Percentiles rank a stretch among this genome's conserved stretches.
These are phyloP conservation scores for Globisporangium cederbergense DNA, from an alignment of 352 stramenopile species.

Conservation along the genomic window DNA sequence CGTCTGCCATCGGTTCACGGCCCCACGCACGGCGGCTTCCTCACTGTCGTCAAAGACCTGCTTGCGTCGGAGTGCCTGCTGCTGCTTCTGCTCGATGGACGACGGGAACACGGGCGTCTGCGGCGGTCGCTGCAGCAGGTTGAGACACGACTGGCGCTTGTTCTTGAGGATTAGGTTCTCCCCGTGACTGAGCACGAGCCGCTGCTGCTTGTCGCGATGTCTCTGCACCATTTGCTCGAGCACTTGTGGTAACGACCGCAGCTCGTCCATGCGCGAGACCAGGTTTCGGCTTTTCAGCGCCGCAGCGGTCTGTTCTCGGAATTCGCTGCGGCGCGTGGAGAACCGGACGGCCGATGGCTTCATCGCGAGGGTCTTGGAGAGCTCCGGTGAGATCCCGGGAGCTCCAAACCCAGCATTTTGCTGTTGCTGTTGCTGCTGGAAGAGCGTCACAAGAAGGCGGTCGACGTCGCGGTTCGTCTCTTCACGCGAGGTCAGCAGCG, in stretches of 20 bases:
- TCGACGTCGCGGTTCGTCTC: constrained; percentile 42
- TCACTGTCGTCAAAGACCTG: constrained; percentile 42
- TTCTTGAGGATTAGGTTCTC: constrained; percentile 52
- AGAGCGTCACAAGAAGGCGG: constrained; percentile 36
- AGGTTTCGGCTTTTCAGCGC: constrained; percentile 52
- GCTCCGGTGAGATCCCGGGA: not conserved
- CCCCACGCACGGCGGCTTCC: constrained; percentile 29
- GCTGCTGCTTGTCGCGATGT: constrained; percentile 33
- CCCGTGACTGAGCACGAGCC: constrained; percentile 38
- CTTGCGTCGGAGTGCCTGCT: constrained; percentile 49
- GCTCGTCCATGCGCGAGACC: constrained; percentile 47
- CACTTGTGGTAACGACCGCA: constrained; percentile 49
- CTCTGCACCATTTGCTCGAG: constrained; percentile 43
- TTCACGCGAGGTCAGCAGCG: constrained; percentile 30
- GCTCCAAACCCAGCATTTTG: constrained; percentile 3
- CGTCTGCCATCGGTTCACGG: constrained; percentile 54
- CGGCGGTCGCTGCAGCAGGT: constrained; percentile 42
- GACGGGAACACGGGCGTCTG: constrained; percentile 60
- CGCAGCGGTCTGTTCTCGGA: constrained; percentile 49
- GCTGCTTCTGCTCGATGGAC: constrained; percentile 41
- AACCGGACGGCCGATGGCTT: constrained; percentile 20
- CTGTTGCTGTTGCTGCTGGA: constrained; percentile 21
- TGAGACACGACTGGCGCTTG: constrained; percentile 28
- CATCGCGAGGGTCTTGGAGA: constrained; percentile 10
- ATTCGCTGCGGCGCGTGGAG: constrained; percentile 37